Evolutionary conservation across 768 basidiomycete genomes (phyloP), one percentile per base, ranked within the genome.

Genomic region (Neoboletus magnificus): DNA sequence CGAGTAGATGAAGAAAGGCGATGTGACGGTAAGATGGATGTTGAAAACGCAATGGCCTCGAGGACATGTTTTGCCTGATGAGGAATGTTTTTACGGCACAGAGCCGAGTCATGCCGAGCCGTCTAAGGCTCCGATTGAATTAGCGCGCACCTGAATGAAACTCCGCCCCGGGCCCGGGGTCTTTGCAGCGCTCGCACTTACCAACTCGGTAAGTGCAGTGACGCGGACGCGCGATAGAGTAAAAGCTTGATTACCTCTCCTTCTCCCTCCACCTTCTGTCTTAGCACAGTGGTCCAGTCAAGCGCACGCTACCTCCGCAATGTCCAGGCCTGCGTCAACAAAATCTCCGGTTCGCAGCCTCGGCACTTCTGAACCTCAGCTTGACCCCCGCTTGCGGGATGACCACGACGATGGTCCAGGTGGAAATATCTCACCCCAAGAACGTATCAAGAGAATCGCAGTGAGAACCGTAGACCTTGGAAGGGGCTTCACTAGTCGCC

Each of bases 381-480:
- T 72, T 48, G 63, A 73, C 52, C 62, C 74, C 30, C 71, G 63
- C 55, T 54, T 71, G 11, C 63, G 62, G 27, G 72, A 73, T 55
- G 50, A 66, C 57, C 54, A 60, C 66, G 61, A 69, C 56, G 66
- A 69, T 32, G 57, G 59, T 53, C 61, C 63, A 35, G 62, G 62
- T 50, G 71, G 61, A 53, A 60, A 68, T 55, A 47, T 61, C 25
- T 64, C 71, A 25, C 63, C 71, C 32, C 73, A 76, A 30, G 77
- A 79, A 64, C 77, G 79, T 61, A 78, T 80, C 49, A 82, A 82
- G 69, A 80, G 80, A 50, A 67, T 81, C 30, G 78, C 82, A 42
- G 78, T 76, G 62, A 79, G 75, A 72, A 85, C 85, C 0, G 84
- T 84, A 52, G 83, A 84, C 62, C 76, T 91, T 30, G 83, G 84